Conservation (phyloP, 2,329 filamentous ascomycete species). For the Biscogniauxia mediterranea region DNA sequence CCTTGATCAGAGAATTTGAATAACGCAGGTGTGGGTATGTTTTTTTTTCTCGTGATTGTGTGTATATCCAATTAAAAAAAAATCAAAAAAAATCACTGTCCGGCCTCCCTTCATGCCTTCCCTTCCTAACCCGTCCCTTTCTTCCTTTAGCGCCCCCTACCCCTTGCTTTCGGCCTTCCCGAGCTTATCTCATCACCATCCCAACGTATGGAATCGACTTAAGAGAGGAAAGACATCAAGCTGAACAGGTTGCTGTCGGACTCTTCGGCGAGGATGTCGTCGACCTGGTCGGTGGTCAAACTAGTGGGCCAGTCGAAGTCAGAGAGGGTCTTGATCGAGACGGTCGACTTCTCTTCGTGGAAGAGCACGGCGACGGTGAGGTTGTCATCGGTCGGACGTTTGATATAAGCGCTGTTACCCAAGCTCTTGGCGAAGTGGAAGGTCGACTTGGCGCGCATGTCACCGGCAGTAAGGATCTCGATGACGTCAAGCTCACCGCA, state of each 20-base stretch:
- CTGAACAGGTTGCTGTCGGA: conserved; percentile 22
- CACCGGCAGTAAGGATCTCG: conserved; percentile 66
- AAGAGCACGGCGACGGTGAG: conserved; percentile 67
- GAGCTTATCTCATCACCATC: not conserved
- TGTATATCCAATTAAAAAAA: not conserved
- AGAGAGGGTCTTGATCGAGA: conserved; percentile 55
- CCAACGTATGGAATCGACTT: not conserved
- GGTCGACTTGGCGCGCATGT: conserved; percentile 66
- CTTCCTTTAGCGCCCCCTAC: not conserved
- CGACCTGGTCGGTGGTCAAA: conserved; percentile 39
- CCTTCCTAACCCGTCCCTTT: not conserved
- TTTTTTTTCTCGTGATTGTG: not conserved
- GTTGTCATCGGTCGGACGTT: conserved; percentile 56
- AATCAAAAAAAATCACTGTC: not conserved
- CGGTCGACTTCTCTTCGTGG: conserved; percentile 46
- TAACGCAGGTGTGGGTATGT: not conserved
- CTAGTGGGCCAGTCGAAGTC: conserved; percentile 40
- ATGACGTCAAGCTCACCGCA: conserved; percentile 78
- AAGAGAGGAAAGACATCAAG: conserved; percentile 26
- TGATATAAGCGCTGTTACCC: conserved; percentile 70
- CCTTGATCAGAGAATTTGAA: not conserved
- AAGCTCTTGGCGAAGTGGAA: conserved; percentile 63
- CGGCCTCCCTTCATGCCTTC: not conserved
- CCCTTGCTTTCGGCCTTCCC: not conserved
- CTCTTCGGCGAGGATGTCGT: conserved; percentile 30